Base-by-base conservation (phyloP, 2,329 filamentous ascomycete species). In the Pseudogymnoascus sp. region DNA sequence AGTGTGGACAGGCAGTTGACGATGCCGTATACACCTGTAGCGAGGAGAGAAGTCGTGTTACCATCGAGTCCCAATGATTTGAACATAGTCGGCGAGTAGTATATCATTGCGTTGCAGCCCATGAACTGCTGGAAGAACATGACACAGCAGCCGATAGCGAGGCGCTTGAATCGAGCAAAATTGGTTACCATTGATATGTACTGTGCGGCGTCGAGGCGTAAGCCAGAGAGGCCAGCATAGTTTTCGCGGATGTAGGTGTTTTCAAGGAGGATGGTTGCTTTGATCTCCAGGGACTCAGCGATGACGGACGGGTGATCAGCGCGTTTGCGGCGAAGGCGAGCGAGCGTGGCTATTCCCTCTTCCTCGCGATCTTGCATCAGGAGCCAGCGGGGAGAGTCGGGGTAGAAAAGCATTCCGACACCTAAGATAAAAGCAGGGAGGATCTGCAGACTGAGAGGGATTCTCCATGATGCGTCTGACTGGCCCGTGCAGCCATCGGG, bases 391-490 rank as follows among this genome's bases (percentile, higher is more conserved):
- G 83, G 83, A 0, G 77, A 80, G 72, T 82, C 83, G 0, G 83
- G 84, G 79, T 84, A 82, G 72, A 83, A 83, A 18, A 83, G 63
- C 76, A 85, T 84, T 28, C 83, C 82, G n/a, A 77, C 70, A 6
- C 77, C 78, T 5, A 86, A 76, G 12, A 83, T 67, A n/a, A 83
- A 69, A 1, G 81, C 82, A 1, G 82, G 82, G 0, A 80, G 71
- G 7, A 84, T 77, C 65, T 86, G 83, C 2, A 85, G 75, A 63
- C 77, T 78, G 28, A 85, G 75, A 0, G 83, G 83, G 1, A 86
- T 71, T 5, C 84, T 75, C 84, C 84, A 86, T 2, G 84, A 79
- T 2, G 80, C 77, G 67, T 82, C 73, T 5, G 63, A 64, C 42
- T 70, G 68, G 5, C 67, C 68, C 10, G 67, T 66, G 38, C 67